Evolutionary conservation across 2,329 filamentous ascomycete genomes (phyloP).

Genomic region (Colletotrichum chrysophilum): DNA sequence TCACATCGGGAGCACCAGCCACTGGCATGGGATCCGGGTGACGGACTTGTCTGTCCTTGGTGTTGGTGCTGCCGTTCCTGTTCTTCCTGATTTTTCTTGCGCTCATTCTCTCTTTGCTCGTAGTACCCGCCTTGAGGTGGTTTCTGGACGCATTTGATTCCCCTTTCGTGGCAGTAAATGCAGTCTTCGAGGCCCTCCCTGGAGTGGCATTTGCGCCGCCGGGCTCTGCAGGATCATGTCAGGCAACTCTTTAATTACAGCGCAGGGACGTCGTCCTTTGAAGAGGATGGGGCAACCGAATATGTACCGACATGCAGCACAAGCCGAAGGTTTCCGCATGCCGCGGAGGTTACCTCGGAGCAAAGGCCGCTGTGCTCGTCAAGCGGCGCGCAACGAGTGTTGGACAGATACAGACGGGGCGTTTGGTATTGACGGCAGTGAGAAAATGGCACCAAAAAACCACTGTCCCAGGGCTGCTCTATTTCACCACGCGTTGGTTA

Average conservation of each 20-base stretch:
- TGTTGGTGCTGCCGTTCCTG: neutral
- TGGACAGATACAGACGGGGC: neutral
- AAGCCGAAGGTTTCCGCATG: constrained; percentile 26
- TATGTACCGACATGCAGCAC: constrained; percentile 22
- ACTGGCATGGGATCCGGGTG: neutral
- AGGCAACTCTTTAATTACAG: neutral
- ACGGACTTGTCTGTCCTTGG: neutral
- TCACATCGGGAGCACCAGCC: constrained; percentile 8
- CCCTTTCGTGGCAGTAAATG: constrained; percentile 54
- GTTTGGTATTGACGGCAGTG: neutral
- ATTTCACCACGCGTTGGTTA: constrained; percentile 10
- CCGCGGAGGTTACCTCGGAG: neutral
- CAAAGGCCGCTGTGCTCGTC: neutral
- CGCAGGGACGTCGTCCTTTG: neutral
- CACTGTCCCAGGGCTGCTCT: neutral
- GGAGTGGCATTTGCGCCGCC: constrained; percentile 21
- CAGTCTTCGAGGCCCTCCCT: constrained; percentile 47
- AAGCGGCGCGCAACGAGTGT: neutral
- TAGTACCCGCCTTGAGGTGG: constrained; percentile 21
- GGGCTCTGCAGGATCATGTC: constrained; percentile 11
- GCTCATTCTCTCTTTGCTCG: constrained; percentile 19
- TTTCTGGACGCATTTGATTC: constrained; percentile 51
- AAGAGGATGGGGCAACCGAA: neutral
- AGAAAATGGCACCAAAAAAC: neutral
- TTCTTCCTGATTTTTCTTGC: neutral